These are phyloP conservation scores for Trifolium fragiferum DNA, from an alignment of 306 rosid species.

Conservation along the genomic window DNA sequence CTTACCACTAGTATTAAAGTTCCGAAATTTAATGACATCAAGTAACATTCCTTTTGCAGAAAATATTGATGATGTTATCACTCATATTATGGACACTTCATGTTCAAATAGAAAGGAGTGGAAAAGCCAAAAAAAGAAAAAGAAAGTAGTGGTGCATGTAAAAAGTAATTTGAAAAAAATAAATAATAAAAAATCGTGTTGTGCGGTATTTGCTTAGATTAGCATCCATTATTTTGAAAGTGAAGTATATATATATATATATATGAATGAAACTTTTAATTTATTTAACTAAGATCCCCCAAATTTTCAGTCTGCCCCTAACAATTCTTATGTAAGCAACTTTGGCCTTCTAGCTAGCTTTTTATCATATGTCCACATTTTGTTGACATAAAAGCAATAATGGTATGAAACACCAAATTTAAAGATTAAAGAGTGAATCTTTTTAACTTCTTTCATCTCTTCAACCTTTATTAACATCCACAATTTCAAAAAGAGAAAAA, in stretches of 20 bases:
- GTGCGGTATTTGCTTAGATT: constrained; percentile 7
- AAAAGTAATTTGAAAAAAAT: not conserved
- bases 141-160: not conserved
- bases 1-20: no score
- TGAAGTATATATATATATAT: not conserved
- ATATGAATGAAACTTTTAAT: not conserved
- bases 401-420: constrained; percentile 10
- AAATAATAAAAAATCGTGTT: not conserved
- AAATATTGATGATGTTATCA: no score
- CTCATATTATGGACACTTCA: no score
- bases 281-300: not conserved
- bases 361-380: constrained; percentile 4
- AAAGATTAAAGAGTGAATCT: not conserved
- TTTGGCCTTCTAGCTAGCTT: constrained; percentile 10
- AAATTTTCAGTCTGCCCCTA: not conserved
- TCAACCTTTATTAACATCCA: constrained; percentile 1
- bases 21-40: no score
- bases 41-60: no score
- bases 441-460: not conserved
- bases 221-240: constrained; percentile 11
- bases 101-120: not conserved
- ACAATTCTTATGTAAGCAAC: not conserved
- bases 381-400: constrained; percentile 30
- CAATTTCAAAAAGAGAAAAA: not conserved
- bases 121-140: no score